phyloP scores from a whole-genome alignment of 768 basidiomycete species.

The Termitomyces heimii region DNA sequence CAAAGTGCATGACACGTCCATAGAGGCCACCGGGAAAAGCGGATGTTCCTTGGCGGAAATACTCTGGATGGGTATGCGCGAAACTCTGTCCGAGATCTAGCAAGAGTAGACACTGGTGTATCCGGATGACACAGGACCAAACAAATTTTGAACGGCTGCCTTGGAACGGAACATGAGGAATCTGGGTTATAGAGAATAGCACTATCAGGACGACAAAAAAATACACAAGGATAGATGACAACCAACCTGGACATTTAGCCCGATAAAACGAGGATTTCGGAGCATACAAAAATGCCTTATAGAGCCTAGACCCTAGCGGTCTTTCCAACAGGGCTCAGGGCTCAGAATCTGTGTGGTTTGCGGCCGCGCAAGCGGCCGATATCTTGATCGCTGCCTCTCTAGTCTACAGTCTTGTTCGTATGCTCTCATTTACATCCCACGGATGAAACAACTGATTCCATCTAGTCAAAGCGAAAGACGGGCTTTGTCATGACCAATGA shows the following conservation, averaged over 20 bases:
- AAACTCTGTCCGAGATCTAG: constrained; percentile 6
- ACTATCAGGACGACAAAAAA: not conserved
- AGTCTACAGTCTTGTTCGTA: no score
- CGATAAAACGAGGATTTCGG: not conserved
- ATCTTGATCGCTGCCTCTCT: no score
- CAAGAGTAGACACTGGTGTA: constrained; percentile 2
- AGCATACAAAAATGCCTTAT: constrained; percentile 2
- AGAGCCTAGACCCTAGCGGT: not conserved
- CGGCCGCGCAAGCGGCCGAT: no score
- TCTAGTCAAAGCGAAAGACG: no score
- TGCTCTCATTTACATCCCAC: no score
- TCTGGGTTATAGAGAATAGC: not conserved
- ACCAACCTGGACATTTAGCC: constrained; percentile 5
- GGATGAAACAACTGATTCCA: no score
- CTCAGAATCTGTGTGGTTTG: not conserved
- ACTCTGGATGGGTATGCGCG: not conserved
- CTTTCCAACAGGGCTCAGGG: not conserved
- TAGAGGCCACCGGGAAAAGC: constrained; percentile 1
- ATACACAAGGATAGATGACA: not conserved
- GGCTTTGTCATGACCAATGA: no score
- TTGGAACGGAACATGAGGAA: not conserved
- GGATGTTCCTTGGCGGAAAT: constrained; percentile 1
- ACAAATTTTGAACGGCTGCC: constrained; percentile 1
- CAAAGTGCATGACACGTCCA: not conserved
- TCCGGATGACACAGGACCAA: not conserved